Base-by-base conservation (phyloP, 2,329 filamentous ascomycete species). In the Hypoxylon rubiginosum region DNA sequence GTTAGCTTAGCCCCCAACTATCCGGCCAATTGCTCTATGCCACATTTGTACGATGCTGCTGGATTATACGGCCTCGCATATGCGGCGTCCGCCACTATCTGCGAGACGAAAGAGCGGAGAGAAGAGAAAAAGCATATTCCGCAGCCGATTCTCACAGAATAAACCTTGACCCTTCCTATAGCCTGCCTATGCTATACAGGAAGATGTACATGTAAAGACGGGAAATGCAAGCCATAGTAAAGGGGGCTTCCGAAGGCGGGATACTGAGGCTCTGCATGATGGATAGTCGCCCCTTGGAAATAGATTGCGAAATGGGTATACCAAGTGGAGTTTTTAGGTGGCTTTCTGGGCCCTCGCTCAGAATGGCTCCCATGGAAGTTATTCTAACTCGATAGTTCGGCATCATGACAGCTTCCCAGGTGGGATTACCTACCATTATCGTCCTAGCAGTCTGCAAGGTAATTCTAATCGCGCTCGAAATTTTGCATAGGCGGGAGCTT, bases 371-470 rank as follows among this genome's bases (percentile, higher is more conserved):
- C 36, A 13, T 49, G 21, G 41, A 48, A 55, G 50, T 48, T 30
- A 17, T 50, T 54, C 15, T 24, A 17, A 51, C 46, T 50, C 52
- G 41, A 49, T 53, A 51, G 13, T 45, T 46, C 19, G 19, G 32
- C 24, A 60, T 34, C 46, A 66, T 66, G 63, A 43, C 46, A 21
- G 26, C 49, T 48, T 66, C 53, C 10, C 63, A 46, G 30, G 50
- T 62, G 34, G 63, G 63, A 13, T 62, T 66, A 28, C 56, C 48
- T 28, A 59, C 63, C 15, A 28, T 62, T 45, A 53, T 17, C 58
- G 28, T 59, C 13, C 46, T 66, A n/a, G 30, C 51, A n/a, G 54
- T 36, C 7, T 66, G 34, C 11, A 66, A 62, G 48, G 24, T 59
- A 10, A 45, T 59, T 36, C 28, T 62, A 2, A 58, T 66, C 24